These are phyloP conservation scores for Rhodotorula sp. DNA, from an alignment of 1,284 basidiomycete species.

Conservation along the genomic window DNA sequence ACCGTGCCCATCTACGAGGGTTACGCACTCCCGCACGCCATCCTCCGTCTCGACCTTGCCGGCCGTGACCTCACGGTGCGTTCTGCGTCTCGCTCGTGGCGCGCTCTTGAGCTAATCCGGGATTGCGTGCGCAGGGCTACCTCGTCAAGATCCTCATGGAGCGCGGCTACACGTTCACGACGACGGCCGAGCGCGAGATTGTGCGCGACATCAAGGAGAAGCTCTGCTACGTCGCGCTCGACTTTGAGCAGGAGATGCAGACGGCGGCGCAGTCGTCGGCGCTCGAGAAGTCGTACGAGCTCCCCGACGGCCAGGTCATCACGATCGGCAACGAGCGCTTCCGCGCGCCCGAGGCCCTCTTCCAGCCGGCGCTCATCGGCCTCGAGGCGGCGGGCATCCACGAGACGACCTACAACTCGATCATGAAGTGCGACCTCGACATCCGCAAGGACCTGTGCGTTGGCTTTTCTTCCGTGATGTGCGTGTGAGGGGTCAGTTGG, in stretches of 20 bases:
- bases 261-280: conserved; percentile 88
- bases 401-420: conserved; percentile 90
- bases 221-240: conserved; percentile 94
- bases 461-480: too few relatives aligned
- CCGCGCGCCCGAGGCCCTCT: conserved; percentile 94
- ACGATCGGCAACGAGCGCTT: conserved; percentile 97
- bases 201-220: conserved; percentile 99
- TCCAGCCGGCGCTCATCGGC: conserved; percentile 93
- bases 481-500: too few relatives aligned
- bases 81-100: background rate
- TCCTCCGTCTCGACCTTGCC: conserved; percentile 90
- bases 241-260: conserved; percentile 95
- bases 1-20: conserved; percentile 94
- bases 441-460: conserved; percentile 68
- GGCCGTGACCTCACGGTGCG: conserved; percentile 84
- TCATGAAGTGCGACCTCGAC: conserved; percentile 68
- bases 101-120: background rate
- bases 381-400: conserved; percentile 93
- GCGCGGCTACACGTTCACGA: conserved; percentile 93
- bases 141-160: conserved; percentile 91
- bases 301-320: conserved; percentile 95
- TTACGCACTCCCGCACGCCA: conserved; percentile 92
- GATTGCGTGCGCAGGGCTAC: conserved; percentile 56
- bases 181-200: conserved; percentile 68
- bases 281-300: conserved; percentile 92